Base-by-base conservation (phyloP, 306 rosid genomes). In the Mucuna pruriens region DNA sequence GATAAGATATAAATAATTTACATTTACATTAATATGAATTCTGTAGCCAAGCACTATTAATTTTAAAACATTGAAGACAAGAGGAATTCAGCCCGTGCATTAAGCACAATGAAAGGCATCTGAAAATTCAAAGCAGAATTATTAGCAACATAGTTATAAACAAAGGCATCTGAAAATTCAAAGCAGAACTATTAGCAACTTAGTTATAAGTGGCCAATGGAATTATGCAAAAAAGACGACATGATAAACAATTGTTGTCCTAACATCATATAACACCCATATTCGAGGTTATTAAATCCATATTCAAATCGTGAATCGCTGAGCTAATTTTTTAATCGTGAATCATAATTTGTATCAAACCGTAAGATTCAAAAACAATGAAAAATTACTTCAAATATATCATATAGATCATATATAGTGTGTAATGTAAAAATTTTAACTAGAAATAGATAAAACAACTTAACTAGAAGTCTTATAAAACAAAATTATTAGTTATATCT, bases 131-230 rank as follows among this genome's bases (percentile, higher is more conserved):
- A 89, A 86, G 87, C 88, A 89, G 85, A 86, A 71, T 79, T 79
- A 92, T 89, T 83, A 85, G 92, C 78, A 49, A 39, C 84, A 82
- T 71, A 19, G n/a, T 29, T 29, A 29, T 29, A 67, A 85, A 85
- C 61, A 78, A 88, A 87, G 90, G 73, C 76, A 80, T 89, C 95
- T 89, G 95, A 89, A 85, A 89, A 86, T 86, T 29, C 86, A 92
- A 89, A 86, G 87, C 88, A 89, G 85, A 86, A 71, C 81, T 79
- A 92, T 89, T 83, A 85, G 92, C 78, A 49, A 39, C 84, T 84
- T 71, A 19, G n/a, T 29, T 29, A 29, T 29, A 67, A 79, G 72
- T 42, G 55, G 74, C 83, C 81, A 83, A 83, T 65, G 72, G 17
- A 75, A 75, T 39, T 58, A 57, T 55, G 39, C 84, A 75, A 64